Base-by-base conservation (phyloP, 1,139 yeast genomes). In the Tardiomyces blankii region DNA sequence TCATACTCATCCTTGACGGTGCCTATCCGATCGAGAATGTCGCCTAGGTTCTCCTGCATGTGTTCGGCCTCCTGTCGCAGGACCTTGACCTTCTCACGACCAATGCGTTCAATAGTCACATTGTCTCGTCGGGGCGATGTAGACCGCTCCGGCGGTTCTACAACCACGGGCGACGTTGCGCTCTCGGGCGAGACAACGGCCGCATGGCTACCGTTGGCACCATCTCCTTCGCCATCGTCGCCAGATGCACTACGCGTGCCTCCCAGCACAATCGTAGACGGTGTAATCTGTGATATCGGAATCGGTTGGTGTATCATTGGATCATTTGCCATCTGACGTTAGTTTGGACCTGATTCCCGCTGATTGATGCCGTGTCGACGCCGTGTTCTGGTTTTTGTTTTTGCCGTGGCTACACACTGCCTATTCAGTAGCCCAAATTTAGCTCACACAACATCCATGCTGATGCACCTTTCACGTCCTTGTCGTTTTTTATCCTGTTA, bases 1-100 rank as follows among this genome's bases (percentile, higher is more conserved):
- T 78, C 78, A 56, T 84, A 80, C 43, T 77, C 69, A 43, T 70
- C 71, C 57, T 75, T 75, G 41, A 78, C 75, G 42, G 72, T 71
- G 23, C 54, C 53, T 39, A 68, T 64, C 32, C 62, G 55, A 40
- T 62, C 67, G 18, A 68, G 60, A 13, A 67, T 59, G 14, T 56
- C 58, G n/a, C 67, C 57, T 21, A 67, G 58, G 35, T 65, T 59
- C 42, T 63, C 63, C 49, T 66, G 71, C 57, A 67, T 60, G 32
- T 50, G 45, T 46, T 55, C 59, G 14, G 66, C 67, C 42, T 64
- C 66, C 38, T 55, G 51, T 18, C 59, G 56, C 33, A 63, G 54
- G 32, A 55, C 56, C 35, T 51, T 54, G 16, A 60, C 58, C 47
- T 59, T 60, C 42, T 60, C 65, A 12, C 56, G 51, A 40, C 64